A percentile compares a stretch with the other conserved stretches of the same genome.
These are phyloP conservation scores for Candida rishiriensis DNA, from an alignment of 805 yeast genomes.

Conservation along the genomic window DNA sequence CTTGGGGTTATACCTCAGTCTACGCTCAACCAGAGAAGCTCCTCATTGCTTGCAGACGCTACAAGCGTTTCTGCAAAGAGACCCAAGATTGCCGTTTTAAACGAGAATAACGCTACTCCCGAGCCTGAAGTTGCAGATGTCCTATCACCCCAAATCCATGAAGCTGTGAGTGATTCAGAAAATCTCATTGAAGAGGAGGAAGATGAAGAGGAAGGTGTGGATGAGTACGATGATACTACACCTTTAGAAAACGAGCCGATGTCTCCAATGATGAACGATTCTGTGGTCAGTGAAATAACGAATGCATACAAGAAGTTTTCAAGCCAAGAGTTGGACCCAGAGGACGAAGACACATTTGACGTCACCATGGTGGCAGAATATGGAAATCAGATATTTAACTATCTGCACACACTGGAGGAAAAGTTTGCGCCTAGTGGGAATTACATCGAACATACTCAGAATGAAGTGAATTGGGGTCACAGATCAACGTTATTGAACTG, in stretches of 20 bases:
- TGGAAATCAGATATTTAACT: constrained; percentile 79
- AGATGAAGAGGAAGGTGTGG: constrained; percentile 35
- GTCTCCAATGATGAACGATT: constrained; percentile 50
- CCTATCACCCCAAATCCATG: too few relatives aligned
- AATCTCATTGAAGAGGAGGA: constrained; percentile 6
- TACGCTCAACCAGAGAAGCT: constrained; percentile 16
- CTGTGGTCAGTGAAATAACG: constrained; percentile 46
- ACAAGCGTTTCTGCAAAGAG: constrained; percentile 1
- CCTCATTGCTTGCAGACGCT: not conserved
- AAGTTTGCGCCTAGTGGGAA: constrained; percentile 67
- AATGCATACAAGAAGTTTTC: constrained; percentile 49
- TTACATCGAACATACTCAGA: constrained; percentile 72
- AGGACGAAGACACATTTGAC: constrained; percentile 81
- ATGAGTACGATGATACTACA: constrained; percentile 29
- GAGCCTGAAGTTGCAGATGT: not conserved
- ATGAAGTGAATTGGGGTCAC: constrained; percentile 69
- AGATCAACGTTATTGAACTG: constrained; percentile 83
- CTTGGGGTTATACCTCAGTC: constrained; percentile 27
- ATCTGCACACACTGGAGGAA: constrained; percentile 66
- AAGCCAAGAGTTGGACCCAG: constrained; percentile 52
- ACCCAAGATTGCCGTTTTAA: constrained; percentile 13
- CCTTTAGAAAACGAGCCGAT: constrained; percentile 39
- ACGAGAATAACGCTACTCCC: not conserved
- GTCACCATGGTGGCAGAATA: constrained; percentile 92
- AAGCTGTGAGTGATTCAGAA: too few relatives aligned